Evolutionary conservation across 1,139 yeast species (phyloP), one percentile per base, ranked within the genome.

Genomic region (Taphrina betulina): DNA sequence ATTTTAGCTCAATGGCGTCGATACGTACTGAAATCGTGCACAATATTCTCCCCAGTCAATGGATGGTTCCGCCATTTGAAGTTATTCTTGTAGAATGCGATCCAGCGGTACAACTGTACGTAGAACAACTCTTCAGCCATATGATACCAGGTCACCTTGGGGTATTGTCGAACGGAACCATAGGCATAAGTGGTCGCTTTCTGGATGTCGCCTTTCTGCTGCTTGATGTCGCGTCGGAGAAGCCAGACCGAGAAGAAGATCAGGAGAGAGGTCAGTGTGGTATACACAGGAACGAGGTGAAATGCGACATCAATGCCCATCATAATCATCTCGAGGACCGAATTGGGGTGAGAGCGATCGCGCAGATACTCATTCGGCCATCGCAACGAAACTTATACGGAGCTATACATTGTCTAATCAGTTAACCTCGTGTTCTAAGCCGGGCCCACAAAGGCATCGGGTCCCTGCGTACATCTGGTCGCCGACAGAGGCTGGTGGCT

Each of bases 121-220:
- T 22, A 50, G 40, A 50, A 50, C 31, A 50, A 14, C 40, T 50
- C 54, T 33, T 50, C 41, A 8, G 19, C 34, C 22, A 29, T 31
- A 14, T 42, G 43, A 22, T 40, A 40, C 28, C 35, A 34, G n/a
- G 54, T 38, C 17, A 37, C 41, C 24, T 29, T 38, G 1, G 54
- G 54, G 17, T 50, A 50, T 34, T 50, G 28, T 10, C 54, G 29
- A 10, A 50, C 54, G 19, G 54, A 41, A 7, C 54, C 54, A 24
- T 50, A 50, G n/a, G 54, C 43, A 40, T 50, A 50, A 12, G 45
- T 50, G 14, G 35, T 38, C 10, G 54, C 33, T 14, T 28, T 34
- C 44, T 48, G 35, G 5, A 23, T 16, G 10, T 40, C 54, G 40
- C 43, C 46, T 23, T 41, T 16, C 41, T 20, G 10, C 12, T 7